Evolutionary conservation across 257 asterid genomes (phyloP).

Genomic region (Solanum chiquidenum): DNA sequence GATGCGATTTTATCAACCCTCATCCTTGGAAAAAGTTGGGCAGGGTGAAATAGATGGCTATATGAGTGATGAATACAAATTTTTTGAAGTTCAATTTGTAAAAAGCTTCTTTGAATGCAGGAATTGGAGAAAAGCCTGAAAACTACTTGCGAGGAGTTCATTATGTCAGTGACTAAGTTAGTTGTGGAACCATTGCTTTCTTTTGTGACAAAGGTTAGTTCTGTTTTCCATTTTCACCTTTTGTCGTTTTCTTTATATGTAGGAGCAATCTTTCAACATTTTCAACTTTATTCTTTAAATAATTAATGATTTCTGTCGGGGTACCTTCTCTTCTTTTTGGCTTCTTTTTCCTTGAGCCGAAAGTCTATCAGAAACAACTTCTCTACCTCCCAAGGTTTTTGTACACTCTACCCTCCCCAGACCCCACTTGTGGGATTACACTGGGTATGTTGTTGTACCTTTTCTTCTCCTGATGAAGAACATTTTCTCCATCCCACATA

Average conservation of each 20-base stretch:
- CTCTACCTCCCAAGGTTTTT: neutral
- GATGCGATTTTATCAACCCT: neutral
- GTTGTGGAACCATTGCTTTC: conserved; percentile 97
- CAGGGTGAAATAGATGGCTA: neutral
- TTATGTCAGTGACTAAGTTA: conserved; percentile 92
- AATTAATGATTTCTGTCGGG: neutral
- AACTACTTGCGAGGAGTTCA: conserved; percentile 92
- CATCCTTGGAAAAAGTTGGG: neutral
- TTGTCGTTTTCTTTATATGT: neutral
- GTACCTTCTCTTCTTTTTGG: neutral
- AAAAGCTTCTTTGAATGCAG: conserved; percentile 32
- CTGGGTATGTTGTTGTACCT: neutral
- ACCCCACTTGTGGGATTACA: neutral
- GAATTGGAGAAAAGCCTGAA: conserved; percentile 96
- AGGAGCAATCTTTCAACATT: neutral
- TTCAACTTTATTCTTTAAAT: neutral
- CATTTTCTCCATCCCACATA: neutral
- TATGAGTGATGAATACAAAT: neutral
- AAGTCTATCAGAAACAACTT: neutral
- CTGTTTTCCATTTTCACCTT: neutral
- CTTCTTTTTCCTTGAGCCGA: neutral
- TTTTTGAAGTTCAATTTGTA: neutral
- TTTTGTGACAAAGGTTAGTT: conserved; percentile 81
- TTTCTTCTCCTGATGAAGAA: neutral
- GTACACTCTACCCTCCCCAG: neutral